Base-by-base conservation (phyloP, 2,329 filamentous ascomycete species). In the Fusarium tupiense region DNA sequence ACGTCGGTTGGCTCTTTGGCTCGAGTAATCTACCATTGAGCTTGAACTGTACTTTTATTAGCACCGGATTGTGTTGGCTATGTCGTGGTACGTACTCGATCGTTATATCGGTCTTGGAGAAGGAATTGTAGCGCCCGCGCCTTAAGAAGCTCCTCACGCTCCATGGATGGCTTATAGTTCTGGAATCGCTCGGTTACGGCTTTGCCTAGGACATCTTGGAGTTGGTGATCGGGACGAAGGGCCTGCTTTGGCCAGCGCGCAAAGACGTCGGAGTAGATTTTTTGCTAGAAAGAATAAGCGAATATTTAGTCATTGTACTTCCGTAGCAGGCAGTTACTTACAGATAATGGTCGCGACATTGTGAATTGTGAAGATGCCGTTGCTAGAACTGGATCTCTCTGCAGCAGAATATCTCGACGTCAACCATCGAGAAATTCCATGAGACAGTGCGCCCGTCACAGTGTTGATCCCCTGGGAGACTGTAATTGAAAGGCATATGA, bases 181-280 rank as follows among this genome's bases (percentile, higher is more conserved):
- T 79, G 71, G 77, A 81, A 84, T 56, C 83, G 82, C 64, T 80
- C 80, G 67, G 82, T 74, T 56, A 84, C 78, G 37, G 78, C 76
- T 66, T 81, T 81, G 67, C 78, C 78, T 56, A 92, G 82, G 40
- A 89, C 85, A 73, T 89, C 86, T 77, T 89, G 89, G 74, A 93
- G 86, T 80, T 92, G 90, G 79, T 88, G 85, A 66, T 91, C 87
- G 13, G 91, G 91, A 1, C 91, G 89, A 50, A 93, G 85, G 66
- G 85, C 84, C 77, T 92, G 91, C 76, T 88, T 88, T 52, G 91
- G 91, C 91, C 91, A 93, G 72, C 86, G 85, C 65, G 86, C 83
- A 62, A 84, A 81, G 73, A 79, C 81, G 64, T 83, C 82, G 57
- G 79, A 75, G 77, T 83, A 84, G 53, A 83, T 79, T 67, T 80